These are phyloP conservation scores for Cercospora sp. DNA, from an alignment of 2,329 filamentous ascomycete species.

Conservation along the genomic window DNA sequence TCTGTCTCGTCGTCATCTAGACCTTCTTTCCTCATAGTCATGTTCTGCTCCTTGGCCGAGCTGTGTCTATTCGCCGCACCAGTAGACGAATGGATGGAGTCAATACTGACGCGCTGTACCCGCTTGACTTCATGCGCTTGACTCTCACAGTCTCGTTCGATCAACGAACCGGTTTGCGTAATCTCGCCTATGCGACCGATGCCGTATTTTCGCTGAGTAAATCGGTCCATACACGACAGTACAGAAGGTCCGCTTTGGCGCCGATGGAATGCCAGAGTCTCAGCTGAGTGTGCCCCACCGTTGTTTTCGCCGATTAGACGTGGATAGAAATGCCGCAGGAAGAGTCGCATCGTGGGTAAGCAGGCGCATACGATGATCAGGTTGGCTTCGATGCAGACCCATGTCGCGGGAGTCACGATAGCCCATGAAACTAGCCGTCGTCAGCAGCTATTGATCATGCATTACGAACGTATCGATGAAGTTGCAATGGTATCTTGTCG, in stretches of 20 bases:
- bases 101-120: neutral
- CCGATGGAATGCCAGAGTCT: neutral
- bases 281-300: neutral
- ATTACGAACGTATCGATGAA: neutral
- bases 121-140: neutral
- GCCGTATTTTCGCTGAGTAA: neutral
- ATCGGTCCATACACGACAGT: neutral
- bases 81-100: neutral
- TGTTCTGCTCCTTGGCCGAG: neutral
- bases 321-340: slow-evolving; percentile 20
- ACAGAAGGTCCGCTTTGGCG: neutral
- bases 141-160: neutral
- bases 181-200: neutral
- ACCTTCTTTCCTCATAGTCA: neutral
- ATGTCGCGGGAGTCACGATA: neutral
- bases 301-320: slow-evolving; percentile 16
- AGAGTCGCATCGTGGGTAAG: slow-evolving; percentile 19
- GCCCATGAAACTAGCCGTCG: neutral
- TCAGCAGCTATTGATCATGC: neutral
- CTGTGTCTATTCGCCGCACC: neutral
- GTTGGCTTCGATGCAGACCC: slow-evolving; percentile 22
- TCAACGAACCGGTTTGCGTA: neutral
- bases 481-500: neutral
- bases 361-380: slow-evolving; percentile 22
- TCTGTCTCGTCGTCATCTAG: neutral